phyloP scores from a whole-genome alignment of 768 basidiomycete species.

The Russula sp. region DNA sequence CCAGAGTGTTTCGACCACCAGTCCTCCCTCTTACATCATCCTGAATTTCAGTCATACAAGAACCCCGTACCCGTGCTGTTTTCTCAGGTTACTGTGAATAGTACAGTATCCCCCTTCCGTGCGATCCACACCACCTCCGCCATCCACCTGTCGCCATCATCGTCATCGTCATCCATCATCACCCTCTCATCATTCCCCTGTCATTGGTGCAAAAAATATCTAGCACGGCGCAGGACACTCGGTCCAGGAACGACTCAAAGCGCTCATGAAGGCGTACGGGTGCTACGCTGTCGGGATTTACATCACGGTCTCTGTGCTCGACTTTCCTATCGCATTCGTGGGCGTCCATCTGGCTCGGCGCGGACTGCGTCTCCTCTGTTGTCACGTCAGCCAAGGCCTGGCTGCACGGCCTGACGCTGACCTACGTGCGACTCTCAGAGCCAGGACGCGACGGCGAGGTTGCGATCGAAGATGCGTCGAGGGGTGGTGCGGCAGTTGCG shows the following conservation, averaged over 20 bases:
- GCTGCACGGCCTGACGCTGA: constrained; percentile 38
- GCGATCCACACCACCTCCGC: constrained; percentile 44
- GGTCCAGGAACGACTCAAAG: constrained; percentile 69
- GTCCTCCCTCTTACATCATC: constrained; percentile 46
- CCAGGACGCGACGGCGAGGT: constrained; percentile 63
- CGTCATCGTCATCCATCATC: constrained; percentile 40
- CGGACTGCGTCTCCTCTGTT: constrained; percentile 77
- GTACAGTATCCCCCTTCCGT: constrained; percentile 35
- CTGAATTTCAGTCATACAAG: constrained; percentile 30
- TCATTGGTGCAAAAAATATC: too few relatives aligned
- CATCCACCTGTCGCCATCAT: constrained; percentile 36
- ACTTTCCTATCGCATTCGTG: constrained; percentile 80
- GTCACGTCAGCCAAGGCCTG: constrained; percentile 49
- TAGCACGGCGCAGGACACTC: too few relatives aligned
- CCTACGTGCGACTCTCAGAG: constrained; percentile 50
- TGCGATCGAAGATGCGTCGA: constrained; percentile 43
- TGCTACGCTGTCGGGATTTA: constrained; percentile 96
- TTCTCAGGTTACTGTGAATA: constrained; percentile 29
- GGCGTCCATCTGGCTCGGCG: constrained; percentile 82
- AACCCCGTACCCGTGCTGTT: constrained; percentile 26
- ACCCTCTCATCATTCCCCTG: too few relatives aligned
- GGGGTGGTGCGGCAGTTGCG: too few relatives aligned
- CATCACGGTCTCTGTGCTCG: constrained; percentile 59
- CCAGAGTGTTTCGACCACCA: constrained; percentile 36
- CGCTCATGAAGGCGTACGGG: constrained; percentile 86